These are phyloP conservation scores for Fusarium keratoplasticum DNA, from an alignment of 2,329 filamentous ascomycete genomes.

Conservation along the genomic window DNA sequence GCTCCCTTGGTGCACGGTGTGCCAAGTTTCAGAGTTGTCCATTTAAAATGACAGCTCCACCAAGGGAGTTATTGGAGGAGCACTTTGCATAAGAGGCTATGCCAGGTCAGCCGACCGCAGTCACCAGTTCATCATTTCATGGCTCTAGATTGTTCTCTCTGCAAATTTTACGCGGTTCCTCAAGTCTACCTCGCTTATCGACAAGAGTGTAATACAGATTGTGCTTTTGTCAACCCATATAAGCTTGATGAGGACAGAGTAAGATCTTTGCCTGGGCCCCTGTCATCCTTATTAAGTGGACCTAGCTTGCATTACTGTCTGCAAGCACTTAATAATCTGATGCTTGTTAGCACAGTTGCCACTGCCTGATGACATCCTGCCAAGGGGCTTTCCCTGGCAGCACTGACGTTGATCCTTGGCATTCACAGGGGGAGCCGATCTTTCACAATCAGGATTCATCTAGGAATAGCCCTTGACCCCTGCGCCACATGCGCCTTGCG, in stretches of 20 bases:
- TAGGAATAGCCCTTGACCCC: neutral
- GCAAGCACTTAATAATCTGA: neutral
- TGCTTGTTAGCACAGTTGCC: neutral
- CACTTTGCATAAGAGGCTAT: neutral
- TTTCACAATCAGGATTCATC: neutral
- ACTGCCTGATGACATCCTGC: neutral
- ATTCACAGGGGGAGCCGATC: neutral
- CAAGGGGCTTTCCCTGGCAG: neutral
- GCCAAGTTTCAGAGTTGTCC: neutral
- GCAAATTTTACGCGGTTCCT: neutral
- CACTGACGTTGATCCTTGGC: neutral
- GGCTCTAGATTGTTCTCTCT: neutral
- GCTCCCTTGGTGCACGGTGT: neutral
- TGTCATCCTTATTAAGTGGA: neutral
- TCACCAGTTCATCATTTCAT: neutral
- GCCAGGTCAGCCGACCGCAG: neutral
- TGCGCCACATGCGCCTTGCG: neutral
- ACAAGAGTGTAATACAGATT: neutral
- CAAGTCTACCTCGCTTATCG: neutral
- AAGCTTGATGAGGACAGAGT: neutral
- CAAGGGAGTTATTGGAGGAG: neutral
- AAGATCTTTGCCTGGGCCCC: neutral
- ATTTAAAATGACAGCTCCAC: neutral
- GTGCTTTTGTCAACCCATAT: too few species aligned
- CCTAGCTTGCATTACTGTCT: neutral